These are phyloP conservation scores for Fusarium temperatum DNA, from an alignment of 2,329 filamentous ascomycete species.

Conservation along the genomic window DNA sequence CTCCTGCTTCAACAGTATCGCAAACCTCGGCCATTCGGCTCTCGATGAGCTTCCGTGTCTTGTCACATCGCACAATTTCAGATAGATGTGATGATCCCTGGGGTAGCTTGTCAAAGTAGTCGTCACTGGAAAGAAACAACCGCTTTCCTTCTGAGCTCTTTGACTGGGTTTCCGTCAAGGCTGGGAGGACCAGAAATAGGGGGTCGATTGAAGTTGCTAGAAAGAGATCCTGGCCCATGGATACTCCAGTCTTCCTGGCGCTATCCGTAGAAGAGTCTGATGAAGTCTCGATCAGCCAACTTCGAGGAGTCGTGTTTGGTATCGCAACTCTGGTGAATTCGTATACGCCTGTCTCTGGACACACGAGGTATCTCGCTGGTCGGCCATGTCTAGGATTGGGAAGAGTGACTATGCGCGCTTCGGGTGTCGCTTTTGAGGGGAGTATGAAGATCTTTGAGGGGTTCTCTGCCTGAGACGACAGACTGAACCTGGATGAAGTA, in stretches of 20 bases:
- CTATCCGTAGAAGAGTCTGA: conserved; percentile 11
- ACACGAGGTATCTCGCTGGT: conserved; percentile 69
- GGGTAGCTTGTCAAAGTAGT: conserved; percentile 73
- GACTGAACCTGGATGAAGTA: conserved; percentile 51
- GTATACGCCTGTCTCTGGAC: conserved; percentile 69
- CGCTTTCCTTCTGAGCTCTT: conserved; percentile 62
- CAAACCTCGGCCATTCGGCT: conserved; percentile 75
- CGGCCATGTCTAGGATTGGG: conserved; percentile 65
- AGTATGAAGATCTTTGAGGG: conserved; percentile 68
- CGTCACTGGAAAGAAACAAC: conserved; percentile 74
- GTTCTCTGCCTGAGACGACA: conserved; percentile 52
- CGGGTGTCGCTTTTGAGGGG: conserved; percentile 61
- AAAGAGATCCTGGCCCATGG: conserved; percentile 77
- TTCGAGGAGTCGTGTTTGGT: conserved; percentile 63
- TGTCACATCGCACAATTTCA: conserved; percentile 61
- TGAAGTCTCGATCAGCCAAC: conserved; percentile 66
- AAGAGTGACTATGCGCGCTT: conserved; percentile 67
- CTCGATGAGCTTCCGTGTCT: conserved; percentile 64
- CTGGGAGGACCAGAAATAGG: conserved; percentile 83
- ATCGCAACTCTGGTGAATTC: conserved; percentile 69
- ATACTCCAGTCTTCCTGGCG: conserved; percentile 50
- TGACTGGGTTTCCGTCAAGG: conserved; percentile 61
- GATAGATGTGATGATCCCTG: conserved; percentile 65
- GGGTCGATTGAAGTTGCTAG: conserved; percentile 86
- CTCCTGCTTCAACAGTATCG: conserved; percentile 83